Percentiles rank a stretch among this genome's conserved stretches.
phyloP scores from a whole-genome alignment of 2,329 filamentous ascomycete species.

The Pseudocercospora crystallina region DNA sequence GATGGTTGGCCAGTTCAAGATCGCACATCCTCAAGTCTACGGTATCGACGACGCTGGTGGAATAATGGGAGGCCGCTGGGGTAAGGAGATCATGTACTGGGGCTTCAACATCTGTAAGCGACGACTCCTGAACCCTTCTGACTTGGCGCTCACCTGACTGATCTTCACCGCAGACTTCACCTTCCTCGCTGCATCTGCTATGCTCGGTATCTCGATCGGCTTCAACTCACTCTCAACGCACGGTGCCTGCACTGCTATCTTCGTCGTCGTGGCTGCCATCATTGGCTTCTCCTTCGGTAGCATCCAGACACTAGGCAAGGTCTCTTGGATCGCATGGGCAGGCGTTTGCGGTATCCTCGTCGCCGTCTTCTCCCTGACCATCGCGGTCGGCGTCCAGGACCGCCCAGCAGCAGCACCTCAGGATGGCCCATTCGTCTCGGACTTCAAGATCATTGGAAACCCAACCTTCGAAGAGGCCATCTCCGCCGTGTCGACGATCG shows the following conservation, averaged over 20 bases:
- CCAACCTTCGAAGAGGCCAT: slow-evolving; percentile 54
- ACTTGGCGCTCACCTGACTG: background rate
- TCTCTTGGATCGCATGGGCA: slow-evolving; percentile 39
- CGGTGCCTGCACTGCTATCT: slow-evolving; percentile 41
- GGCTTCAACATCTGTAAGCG: slow-evolving; percentile 20
- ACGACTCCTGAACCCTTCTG: background rate
- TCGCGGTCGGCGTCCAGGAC: slow-evolving; percentile 36
- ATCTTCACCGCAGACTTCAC: slow-evolving; percentile 24
- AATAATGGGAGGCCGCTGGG: slow-evolving; percentile 55
- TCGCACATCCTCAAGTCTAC: slow-evolving; percentile 56
- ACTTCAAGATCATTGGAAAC: slow-evolving; percentile 31
- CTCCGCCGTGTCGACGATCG: slow-evolving; percentile 56
- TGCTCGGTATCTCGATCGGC: slow-evolving; percentile 29
- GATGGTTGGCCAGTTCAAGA: slow-evolving; percentile 54
- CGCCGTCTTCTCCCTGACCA: slow-evolving; percentile 34
- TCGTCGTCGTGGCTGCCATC: slow-evolving; percentile 44
- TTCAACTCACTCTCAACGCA: slow-evolving; percentile 30
- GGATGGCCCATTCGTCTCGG: slow-evolving; percentile 30
- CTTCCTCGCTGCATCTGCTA: slow-evolving; percentile 39
- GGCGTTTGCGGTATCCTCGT: slow-evolving; percentile 28
- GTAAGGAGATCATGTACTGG: slow-evolving; percentile 49
- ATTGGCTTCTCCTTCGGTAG: slow-evolving; percentile 39
- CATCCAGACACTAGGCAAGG: slow-evolving; percentile 37
- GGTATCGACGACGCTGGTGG: slow-evolving; percentile 58
- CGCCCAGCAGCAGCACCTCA: slow-evolving; percentile 37